Base-by-base conservation (phyloP, 257 asterid species). In the Solanum medicagineum region DNA sequence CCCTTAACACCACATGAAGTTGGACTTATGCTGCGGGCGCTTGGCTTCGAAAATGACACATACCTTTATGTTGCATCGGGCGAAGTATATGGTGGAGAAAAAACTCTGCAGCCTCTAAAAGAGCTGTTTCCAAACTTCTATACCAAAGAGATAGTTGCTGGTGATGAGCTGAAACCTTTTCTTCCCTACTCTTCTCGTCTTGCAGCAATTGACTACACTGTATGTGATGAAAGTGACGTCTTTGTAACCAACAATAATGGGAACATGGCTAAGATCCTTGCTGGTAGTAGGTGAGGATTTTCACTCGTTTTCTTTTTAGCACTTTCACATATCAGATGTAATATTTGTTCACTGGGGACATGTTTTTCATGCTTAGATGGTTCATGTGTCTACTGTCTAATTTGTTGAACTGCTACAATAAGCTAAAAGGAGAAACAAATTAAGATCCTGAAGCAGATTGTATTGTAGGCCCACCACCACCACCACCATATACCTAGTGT, bases 1-100 rank as follows among this genome's bases (percentile, higher is more conserved):
- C 99, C 99, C 63, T 90, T 97, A 88, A 97, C 99, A 84, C 99
- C 99, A 75, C 95, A 92, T 83, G 99, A 97, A 89, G 98, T 97
- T 29, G 99, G 99, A 66, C 90, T 97, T 89, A 91, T 95, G 96
- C 92, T 97, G 90, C 94, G 97, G 80, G 99, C 98, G 74, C 97
- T 97, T 86, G 98, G 95, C 87, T 97, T 97, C 85, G 91, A 89
- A 87, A 97, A 97, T 85, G 95, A 88, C 88, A 94, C 99, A 0
- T 92, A 92, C 88, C 88, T 97, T 49, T 97, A 92, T 85, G 96
- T 97, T 82, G 99, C 99, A 89, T 97, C 99, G 56, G 99, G 99
- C 88, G 99, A 97, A 90, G 90, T 97, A 88, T 95, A 97, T 68
- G 99, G 99, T 26, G 99, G 99, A 69, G 99, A 97, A 89, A 98